Conservation (phyloP, 164 flowering plant genomes). For the Stephania cephalantha region DNA sequence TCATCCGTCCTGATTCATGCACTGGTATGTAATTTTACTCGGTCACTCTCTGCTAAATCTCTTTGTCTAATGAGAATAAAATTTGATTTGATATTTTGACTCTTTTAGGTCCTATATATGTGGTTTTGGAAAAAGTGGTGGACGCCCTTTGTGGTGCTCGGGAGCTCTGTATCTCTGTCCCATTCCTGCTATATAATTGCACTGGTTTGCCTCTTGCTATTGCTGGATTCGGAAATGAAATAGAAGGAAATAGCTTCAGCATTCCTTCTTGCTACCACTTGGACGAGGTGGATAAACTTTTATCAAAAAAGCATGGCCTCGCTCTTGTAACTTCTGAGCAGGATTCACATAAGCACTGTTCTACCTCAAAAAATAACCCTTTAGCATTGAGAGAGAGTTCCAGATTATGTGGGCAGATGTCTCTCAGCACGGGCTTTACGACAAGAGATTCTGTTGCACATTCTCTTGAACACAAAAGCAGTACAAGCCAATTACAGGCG, state of each 20-base stretch:
- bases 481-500: conserved; percentile 15
- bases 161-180: conserved; percentile 66
- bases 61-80: neutral
- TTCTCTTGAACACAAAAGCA: conserved; percentile 5
- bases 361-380: conserved; percentile 20
- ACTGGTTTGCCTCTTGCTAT: conserved; percentile 58
- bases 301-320: conserved; percentile 51
- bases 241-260: conserved; percentile 29
- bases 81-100: conserved; percentile 8
- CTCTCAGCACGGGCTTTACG: conserved; percentile 19
- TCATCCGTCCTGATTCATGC: conserved; percentile 39
- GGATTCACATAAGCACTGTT: conserved; percentile 17
- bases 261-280: conserved; percentile 68
- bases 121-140: conserved; percentile 68
- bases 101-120: conserved; percentile 49
- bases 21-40: conserved; percentile 34
- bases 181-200: conserved; percentile 77
- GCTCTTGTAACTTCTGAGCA: conserved; percentile 31
- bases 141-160: conserved; percentile 87
- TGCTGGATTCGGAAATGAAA: conserved; percentile 39
- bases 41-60: neutral
- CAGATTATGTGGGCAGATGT: conserved; percentile 14
- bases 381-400: conserved; percentile 28
- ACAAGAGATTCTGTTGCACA: conserved; percentile 16
- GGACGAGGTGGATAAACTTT: conserved; percentile 29